A percentile compares a stretch with the other conserved stretches of the same genome.
Conservation (phyloP, 176 grass and related monocot species). For the Elymus sibiricus region DNA sequence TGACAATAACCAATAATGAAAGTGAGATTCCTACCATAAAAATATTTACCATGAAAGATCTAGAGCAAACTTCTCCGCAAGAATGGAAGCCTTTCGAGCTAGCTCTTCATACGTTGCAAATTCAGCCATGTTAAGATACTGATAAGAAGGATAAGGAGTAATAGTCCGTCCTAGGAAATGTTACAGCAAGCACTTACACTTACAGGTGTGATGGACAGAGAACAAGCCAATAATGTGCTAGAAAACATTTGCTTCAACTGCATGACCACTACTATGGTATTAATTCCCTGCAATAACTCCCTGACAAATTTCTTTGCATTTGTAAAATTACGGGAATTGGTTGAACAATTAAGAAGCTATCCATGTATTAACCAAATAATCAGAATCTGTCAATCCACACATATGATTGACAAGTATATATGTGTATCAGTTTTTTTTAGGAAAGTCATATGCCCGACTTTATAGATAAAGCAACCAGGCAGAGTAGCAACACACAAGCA, state of each 20-base stretch:
- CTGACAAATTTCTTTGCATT: conserved; percentile 94
- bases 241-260: neutral
- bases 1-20: no score
- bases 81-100: conserved; percentile 81
- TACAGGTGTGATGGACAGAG: neutral
- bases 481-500: no score
- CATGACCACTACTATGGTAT: neutral
- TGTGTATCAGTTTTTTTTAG: no score
- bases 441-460: no score
- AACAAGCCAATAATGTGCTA: neutral
- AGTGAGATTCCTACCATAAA: neutral
- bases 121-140: conserved; percentile 95
- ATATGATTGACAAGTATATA: no score
- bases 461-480: no score
- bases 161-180: neutral
- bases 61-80: conserved; percentile 95
- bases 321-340: conserved; percentile 46
- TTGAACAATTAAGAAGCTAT: no score
- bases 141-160: conserved; percentile 17
- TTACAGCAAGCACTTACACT: neutral
- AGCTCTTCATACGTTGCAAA: conserved; percentile 90
- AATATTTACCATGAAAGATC: conserved; percentile 79
- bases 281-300: conserved; percentile 83
- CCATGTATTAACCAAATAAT: no score
- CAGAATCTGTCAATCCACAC: no score